Percentiles rank a stretch among this genome's conserved stretches.
These are phyloP conservation scores for Elasticomyces elasticus DNA, from an alignment of 495 filamentous ascomycete species.

Conservation along the genomic window DNA sequence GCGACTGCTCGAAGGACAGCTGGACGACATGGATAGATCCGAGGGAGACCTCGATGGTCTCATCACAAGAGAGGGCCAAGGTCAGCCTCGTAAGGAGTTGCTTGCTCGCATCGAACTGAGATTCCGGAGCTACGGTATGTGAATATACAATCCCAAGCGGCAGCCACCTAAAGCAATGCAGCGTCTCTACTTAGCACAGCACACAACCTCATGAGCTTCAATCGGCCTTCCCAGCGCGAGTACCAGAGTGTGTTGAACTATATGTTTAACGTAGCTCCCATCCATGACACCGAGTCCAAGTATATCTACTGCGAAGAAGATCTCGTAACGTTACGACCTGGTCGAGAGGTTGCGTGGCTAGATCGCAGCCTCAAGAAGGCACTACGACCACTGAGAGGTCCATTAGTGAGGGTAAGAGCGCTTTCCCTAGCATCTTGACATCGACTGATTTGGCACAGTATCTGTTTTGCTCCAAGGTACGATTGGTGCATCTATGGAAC, in stretches of 20 bases:
- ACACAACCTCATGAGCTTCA: conserved; percentile 20
- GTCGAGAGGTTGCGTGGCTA: conserved; percentile 23
- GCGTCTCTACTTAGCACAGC: conserved; percentile 18
- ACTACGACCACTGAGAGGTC: neutral
- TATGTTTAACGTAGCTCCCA: conserved; percentile 12
- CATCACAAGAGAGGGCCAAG: neutral
- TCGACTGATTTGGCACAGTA: conserved; percentile 3
- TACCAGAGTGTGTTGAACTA: conserved; percentile 20
- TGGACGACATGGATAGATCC: conserved; percentile 17
- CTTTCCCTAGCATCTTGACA: neutral
- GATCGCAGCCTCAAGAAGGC: conserved; percentile 19
- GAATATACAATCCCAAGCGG: neutral
- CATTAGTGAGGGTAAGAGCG: conserved; percentile 13
- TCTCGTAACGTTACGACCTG: conserved; percentile 21
- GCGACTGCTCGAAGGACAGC: conserved; percentile 20
- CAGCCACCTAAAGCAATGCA: neutral
- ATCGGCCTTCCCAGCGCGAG: conserved; percentile 15
- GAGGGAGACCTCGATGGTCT: conserved; percentile 4
- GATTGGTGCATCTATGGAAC: neutral
- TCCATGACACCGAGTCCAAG: conserved; percentile 10
- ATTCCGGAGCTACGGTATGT: neutral
- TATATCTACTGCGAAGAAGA: conserved; percentile 23
- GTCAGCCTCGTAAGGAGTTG: neutral
- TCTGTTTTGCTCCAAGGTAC: conserved; percentile 14
- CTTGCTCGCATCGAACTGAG: neutral